Percentiles rank a stretch among this genome's conserved stretches.
phyloP scores from a whole-genome alignment of 495 filamentous ascomycete species.

The Penicillium longicatenatum region DNA sequence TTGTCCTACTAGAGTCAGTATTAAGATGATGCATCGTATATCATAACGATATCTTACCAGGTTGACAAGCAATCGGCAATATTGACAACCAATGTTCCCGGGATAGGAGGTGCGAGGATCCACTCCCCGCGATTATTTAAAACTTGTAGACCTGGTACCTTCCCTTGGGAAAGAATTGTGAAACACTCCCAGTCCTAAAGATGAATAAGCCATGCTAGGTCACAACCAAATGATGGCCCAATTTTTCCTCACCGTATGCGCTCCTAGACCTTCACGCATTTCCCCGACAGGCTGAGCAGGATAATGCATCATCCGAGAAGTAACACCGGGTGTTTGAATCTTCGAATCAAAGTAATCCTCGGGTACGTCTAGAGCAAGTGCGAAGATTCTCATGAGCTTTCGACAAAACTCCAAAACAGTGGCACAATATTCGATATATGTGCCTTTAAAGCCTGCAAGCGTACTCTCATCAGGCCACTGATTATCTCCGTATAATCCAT shows the following conservation, averaged over 20 bases:
- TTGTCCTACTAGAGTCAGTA: conserved; percentile 29
- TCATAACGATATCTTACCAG: conserved; percentile 34
- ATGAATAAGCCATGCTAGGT: not conserved
- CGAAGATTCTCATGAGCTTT: conserved; percentile 45
- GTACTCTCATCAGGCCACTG: conserved; percentile 29
- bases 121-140: conserved; percentile 41
- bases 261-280: conserved; percentile 44
- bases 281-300: conserved; percentile 39
- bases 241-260: conserved; percentile 37
- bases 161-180: conserved; percentile 41
- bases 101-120: conserved; percentile 45
- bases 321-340: conserved; percentile 44
- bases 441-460: conserved; percentile 20
- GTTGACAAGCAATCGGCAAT: conserved; percentile 49
- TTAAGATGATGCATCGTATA: not conserved
- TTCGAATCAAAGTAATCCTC: conserved; percentile 48
- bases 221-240: not conserved
- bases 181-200: conserved; percentile 50
- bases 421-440: conserved; percentile 29
- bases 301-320: conserved; percentile 48
- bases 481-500: conserved; percentile 30
- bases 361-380: conserved; percentile 43
- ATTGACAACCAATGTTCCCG: conserved; percentile 52
- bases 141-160: conserved; percentile 48
- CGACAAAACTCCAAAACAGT: conserved; percentile 33